phyloP scores from a whole-genome alignment of 306 rosid genomes.

The Cicer judaicum region DNA sequence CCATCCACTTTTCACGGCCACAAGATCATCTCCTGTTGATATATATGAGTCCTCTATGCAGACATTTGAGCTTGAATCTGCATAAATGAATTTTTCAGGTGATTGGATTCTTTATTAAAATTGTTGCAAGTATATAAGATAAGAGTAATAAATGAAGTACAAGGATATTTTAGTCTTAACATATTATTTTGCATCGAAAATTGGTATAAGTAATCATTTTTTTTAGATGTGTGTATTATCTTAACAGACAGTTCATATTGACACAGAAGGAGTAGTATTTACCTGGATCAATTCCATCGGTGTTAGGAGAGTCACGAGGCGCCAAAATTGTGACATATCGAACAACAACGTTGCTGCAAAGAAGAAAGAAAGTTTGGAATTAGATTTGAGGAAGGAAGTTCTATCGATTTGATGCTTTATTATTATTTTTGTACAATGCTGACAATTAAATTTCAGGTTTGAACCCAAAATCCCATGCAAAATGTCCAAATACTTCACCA shows the following conservation, averaged over 20 bases:
- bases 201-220: too few species aligned
- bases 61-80: conserved; percentile 88
- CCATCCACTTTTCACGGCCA: conserved; percentile 94
- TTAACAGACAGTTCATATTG: too few species aligned
- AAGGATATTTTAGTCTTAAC: too few species aligned
- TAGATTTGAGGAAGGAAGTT: conserved; percentile 12
- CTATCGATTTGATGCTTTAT: background rate
- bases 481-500: too few species aligned
- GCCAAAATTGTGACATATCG: conserved; percentile 86
- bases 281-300: conserved; percentile 99
- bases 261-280: conserved; percentile 24
- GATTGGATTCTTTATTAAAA: background rate
- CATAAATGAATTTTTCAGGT: conserved; percentile 19
- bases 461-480: too few species aligned
- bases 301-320: conserved; percentile 93
- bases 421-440: background rate
- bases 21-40: conserved; percentile 90
- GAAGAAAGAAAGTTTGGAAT: conserved; percentile 45
- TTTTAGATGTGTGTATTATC: too few species aligned
- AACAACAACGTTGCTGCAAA: conserved; percentile 81
- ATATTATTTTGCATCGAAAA: too few species aligned
- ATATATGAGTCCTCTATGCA: conserved; percentile 92
- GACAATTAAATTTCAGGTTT: background rate
- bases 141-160: too few species aligned
- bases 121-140: too few species aligned